Evolutionary conservation across 1,284 basidiomycete genomes (phyloP), one percentile per base, ranked within the genome.

Genomic region (Schizopora paradoxa): DNA sequence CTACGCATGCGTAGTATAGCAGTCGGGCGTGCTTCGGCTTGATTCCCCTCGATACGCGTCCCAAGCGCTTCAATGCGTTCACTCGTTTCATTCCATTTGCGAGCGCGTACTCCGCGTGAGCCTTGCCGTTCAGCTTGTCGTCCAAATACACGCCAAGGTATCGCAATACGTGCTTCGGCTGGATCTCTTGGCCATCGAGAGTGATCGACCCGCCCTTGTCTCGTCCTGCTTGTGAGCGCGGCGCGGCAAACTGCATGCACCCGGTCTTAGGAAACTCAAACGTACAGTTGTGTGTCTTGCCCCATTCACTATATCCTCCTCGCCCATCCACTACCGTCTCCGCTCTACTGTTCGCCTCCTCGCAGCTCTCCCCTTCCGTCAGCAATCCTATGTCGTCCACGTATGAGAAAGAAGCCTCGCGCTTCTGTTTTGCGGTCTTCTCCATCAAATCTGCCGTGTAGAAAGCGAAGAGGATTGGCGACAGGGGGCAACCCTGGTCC

Each of bases 401-500:
- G 27, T 41, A 53, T 13, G 40, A 36, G 3, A 43, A 22, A 6
- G 21, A 22, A 14, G 39, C 26, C 21, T 52, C 42, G 6, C 18
- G 4, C 7, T 46, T 31, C 11, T 21, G 5, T n/a, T n/a, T n/a
- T 7, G 33, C 43, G n/a, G 27, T 19, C 3, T 22, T n/a, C 18
- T 31, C 6, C 41, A 53, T n/a, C 5, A 53, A 29, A 18, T 34
- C 41, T 16, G 34, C 34, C 16, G 29, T 51, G 42, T 49, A 53
- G 21, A 53, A 41, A 3, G 39, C 32, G 32, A 38, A 53, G 14
- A 53, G 31, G 2, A 49, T 48, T 22, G 37, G 39, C 6, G 51
- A 56, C 6, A 47, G 44, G 6, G 51, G 45, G 27, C 40, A 49
- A 8, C 53, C 51, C 27, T 56, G 54, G 18, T n/a, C n/a, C n/a